Evolutionary conservation across 73 alveolate species (phyloP), one percentile per base, ranked within the genome.

Genomic region (Symbiodinium natans): DNA sequence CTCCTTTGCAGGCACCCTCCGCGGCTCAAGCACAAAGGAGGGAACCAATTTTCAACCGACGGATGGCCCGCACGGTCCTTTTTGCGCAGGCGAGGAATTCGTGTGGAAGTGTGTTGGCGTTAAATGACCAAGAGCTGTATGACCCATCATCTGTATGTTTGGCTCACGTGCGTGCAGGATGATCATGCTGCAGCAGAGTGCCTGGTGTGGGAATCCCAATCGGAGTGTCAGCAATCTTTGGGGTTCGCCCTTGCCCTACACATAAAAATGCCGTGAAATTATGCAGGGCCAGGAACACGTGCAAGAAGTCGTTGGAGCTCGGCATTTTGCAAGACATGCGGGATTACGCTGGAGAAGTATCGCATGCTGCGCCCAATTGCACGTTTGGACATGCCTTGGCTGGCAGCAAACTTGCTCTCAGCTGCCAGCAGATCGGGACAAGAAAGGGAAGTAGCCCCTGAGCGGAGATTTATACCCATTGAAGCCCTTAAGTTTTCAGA

Each of bases 151-250:
- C 68, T 2, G 1, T 11, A 13, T 13, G 25, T 63, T n/a, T 63
- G 19, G 80, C 19, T 63, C 31, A 36, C 80, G 80, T 33, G 23
- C 17, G 43, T 4, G 43, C 87, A 90, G 97, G 97, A 90, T 31
- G 97, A 90, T 42, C 97, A 90, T 39, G 97, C 88, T 8, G 97
- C 97, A n/a, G 87, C 97, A 0, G 97, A 90, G 56, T 90, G 97
- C 83, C 39, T 90, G 74, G 97, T 41, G 95, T 54, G 86, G 40
- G 46, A 84, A 15, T 29, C 93, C 48, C 40, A 48, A 82, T 71
- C 23, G 25, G 40, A 13, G 25, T 29, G 25, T 29, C 31, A 11
- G 9, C 19, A 25, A 21, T 11, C 19, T 63, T 10, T 10, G 19
- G 39, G 29, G 19, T 19, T 25, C 29, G 43, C 33, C 29, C 10